A percentile compares a stretch with the other conserved stretches of the same genome.
These are phyloP conservation scores for Eremothecium coryli DNA, from an alignment of 1,139 yeast genomes.

Conservation along the genomic window DNA sequence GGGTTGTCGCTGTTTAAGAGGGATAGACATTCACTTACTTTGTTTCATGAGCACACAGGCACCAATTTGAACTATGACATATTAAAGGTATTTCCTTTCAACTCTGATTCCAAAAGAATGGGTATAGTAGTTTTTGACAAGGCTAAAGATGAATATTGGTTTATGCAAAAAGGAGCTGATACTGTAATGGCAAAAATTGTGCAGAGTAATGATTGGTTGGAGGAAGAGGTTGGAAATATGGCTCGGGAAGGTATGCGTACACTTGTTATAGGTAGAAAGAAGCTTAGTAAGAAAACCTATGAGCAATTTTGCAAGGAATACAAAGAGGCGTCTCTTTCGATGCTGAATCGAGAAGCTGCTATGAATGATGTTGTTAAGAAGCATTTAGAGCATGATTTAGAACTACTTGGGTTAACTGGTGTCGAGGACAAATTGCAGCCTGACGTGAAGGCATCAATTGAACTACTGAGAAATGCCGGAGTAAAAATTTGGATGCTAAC, in stretches of 20 bases:
- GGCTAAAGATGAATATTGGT: conserved; percentile 63
- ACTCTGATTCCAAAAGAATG: conserved; percentile 93
- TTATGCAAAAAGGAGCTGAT: conserved; percentile 92
- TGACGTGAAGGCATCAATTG: conserved; percentile 87
- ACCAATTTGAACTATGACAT: conserved; percentile 53
- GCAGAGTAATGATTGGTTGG: conserved; percentile 85
- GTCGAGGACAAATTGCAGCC: conserved; percentile 92
- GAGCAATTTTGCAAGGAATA: conserved; percentile 58
- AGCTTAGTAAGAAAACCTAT: conserved; percentile 44
- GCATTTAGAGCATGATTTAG: conserved; percentile 74
- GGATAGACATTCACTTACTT: conserved; percentile 66
- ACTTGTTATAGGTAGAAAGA: conserved; percentile 80
- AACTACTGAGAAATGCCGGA: conserved; percentile 89
- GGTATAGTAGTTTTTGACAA: conserved; percentile 72
- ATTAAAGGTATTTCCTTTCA: conserved; percentile 82
- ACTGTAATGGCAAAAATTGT: conserved; percentile 88
- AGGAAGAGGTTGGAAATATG: conserved; percentile 95
- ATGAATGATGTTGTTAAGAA: conserved; percentile 62
- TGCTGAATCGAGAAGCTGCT: conserved; percentile 66
- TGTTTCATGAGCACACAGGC: conserved; percentile 56
- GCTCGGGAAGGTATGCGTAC: conserved; percentile 97
- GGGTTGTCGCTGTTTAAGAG: conserved; percentile 74
- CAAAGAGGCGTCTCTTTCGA: conserved; percentile 62
- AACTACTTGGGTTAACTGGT: conserved; percentile 86
- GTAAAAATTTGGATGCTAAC: conserved; percentile 98